Conservation (phyloP, 1,139 yeast species). For the Candida neerlandica region DNA sequence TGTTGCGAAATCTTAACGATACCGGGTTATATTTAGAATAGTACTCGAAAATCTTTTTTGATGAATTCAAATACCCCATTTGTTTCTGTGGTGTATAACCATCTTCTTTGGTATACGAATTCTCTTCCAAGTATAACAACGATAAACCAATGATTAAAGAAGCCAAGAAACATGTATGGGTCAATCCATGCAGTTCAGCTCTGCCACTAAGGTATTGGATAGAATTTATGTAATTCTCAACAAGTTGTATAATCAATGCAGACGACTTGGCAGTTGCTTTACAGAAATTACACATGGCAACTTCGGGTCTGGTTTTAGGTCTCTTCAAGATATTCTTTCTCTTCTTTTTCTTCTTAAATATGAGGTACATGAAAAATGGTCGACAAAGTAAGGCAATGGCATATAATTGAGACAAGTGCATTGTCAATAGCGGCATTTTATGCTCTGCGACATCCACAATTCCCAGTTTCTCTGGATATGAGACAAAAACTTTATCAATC, state of each 20-base stretch:
- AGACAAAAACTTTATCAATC: conserved; percentile 25
- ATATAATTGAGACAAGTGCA: conserved; percentile 43
- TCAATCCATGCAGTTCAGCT: conserved; percentile 18
- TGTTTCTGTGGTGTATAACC: conserved; percentile 11
- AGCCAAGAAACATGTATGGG: conserved; percentile 19
- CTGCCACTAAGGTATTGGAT: conserved; percentile 14
- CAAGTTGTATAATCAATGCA: conserved; percentile 19
- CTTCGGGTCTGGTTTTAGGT: conserved; percentile 15
- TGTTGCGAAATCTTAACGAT: conserved; percentile 14
- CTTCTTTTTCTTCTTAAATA: conserved; percentile 10
- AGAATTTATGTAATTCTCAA: conserved; percentile 17
- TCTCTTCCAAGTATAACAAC: conserved; percentile 15
- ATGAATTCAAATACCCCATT: conserved; percentile 17
- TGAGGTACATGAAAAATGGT: conserved; percentile 42
- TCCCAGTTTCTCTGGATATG: not conserved
- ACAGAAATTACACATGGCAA: conserved; percentile 18
- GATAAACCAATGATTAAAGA: conserved; percentile 17
- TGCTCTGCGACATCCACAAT: conserved; percentile 11
- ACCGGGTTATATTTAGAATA: conserved; percentile 15
- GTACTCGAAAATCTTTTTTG: conserved; percentile 15
- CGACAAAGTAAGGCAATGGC: conserved; percentile 42
- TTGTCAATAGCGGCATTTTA: conserved; percentile 27
- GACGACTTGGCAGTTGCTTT: conserved; percentile 20
- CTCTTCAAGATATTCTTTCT: conserved; percentile 6
- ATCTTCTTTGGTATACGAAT: conserved; percentile 13